A percentile compares a stretch with the other conserved stretches of the same genome.
These are phyloP conservation scores for Austropuccinia psidii DNA, from an alignment of 1,284 basidiomycete species.

Conservation along the genomic window DNA sequence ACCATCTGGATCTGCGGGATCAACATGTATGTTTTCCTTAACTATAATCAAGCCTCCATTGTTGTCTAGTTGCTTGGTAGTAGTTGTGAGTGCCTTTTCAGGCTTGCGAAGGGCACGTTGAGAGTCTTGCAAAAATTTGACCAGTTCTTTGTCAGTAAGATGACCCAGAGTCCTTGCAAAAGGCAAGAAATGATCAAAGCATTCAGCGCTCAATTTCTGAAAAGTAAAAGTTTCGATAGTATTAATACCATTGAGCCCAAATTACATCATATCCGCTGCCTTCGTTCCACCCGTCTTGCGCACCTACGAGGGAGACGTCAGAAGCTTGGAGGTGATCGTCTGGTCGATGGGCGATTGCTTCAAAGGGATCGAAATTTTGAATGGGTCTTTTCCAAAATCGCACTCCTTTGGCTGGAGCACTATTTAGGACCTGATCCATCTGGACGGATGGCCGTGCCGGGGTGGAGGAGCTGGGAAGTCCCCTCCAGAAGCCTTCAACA, in stretches of 20 bases:
- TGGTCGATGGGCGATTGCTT: slow-evolving; percentile 39
- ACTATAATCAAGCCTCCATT: slow-evolving; percentile 61
- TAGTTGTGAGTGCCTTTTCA: slow-evolving; percentile 48
- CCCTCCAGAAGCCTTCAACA: slow-evolving; percentile 47
- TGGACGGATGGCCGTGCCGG: neutral
- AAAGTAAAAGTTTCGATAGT: slow-evolving; percentile 33
- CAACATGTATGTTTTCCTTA: slow-evolving; percentile 67
- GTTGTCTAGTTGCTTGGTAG: too few species aligned
- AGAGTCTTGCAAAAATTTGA: slow-evolving; percentile 63
- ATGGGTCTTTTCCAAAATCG: slow-evolving; percentile 50
- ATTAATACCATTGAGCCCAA: slow-evolving; percentile 96
- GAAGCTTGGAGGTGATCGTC: slow-evolving; percentile 31
- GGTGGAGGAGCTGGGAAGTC: slow-evolving; percentile 21
- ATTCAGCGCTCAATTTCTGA: neutral
- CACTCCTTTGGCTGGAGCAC: slow-evolving; percentile 54
- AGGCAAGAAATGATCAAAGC: neutral
- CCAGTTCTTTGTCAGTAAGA: slow-evolving; percentile 66
- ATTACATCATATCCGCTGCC: slow-evolving; percentile 62
- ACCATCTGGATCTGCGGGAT: slow-evolving; percentile 52
- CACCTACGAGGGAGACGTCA: neutral
- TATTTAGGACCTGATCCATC: neutral
- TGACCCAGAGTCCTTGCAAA: slow-evolving; percentile 49
- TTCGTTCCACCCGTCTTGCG: neutral
- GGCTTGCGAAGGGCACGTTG: slow-evolving; percentile 52
- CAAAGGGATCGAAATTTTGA: neutral